These are phyloP conservation scores for Ulota crispa DNA, from an alignment of 225 moss, liverwort and hornwort genomes.

Conservation along the genomic window DNA sequence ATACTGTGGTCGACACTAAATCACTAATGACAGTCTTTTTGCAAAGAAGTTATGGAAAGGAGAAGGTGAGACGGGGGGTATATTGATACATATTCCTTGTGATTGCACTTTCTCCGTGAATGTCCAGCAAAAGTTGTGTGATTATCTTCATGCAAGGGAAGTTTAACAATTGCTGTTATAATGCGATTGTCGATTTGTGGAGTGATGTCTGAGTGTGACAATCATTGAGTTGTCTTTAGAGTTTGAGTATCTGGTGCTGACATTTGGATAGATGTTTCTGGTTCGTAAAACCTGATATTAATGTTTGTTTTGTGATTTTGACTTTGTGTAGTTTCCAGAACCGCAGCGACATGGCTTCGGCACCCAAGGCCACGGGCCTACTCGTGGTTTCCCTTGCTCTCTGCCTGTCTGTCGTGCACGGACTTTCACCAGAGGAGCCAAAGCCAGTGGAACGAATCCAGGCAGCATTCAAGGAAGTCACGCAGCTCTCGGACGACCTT, in stretches of 20 bases:
- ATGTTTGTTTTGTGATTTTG: neutral
- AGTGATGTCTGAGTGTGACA: too few species aligned
- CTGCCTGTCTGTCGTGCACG: neutral
- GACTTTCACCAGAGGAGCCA: neutral
- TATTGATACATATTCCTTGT: neutral
- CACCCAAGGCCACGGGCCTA: neutral
- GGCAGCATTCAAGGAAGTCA: constrained; percentile 15
- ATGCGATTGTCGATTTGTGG: too few species aligned
- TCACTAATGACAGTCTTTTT: neutral
- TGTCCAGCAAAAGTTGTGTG: neutral
- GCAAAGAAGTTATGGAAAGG: neutral
- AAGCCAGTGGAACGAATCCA: constrained; percentile 23
- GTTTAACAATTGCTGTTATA: too few species aligned
- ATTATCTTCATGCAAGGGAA: too few species aligned
- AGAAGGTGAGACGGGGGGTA: neutral
- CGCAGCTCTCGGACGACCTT: constrained; percentile 12
- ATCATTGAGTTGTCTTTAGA: too few species aligned
- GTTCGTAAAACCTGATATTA: neutral
- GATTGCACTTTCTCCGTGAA: neutral
- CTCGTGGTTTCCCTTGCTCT: constrained; percentile 28
- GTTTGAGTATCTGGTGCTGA: too few species aligned
- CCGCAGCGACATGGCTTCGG: constrained; percentile 23
- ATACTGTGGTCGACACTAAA: too few species aligned
- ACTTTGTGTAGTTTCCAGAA: neutral
- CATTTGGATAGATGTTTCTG: neutral